Evolutionary conservation across 352 stramenopile genomes (phyloP), one percentile per base, ranked within the genome.

Genomic region (Phytophthora crassamura): DNA sequence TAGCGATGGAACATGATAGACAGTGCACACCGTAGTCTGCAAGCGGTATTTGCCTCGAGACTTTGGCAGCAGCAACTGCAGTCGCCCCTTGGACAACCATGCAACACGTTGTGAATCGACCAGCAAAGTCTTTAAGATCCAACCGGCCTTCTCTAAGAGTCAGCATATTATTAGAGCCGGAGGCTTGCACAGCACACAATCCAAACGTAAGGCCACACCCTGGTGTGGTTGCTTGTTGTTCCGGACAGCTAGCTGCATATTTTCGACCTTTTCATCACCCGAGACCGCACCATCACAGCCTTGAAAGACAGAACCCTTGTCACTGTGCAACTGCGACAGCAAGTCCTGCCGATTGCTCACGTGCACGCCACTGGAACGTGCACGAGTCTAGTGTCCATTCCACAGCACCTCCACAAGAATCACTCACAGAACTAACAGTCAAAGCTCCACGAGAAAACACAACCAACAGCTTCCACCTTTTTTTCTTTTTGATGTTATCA

Each of bases 171-270:
- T 65, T 39, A 6, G 62, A 46, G 3, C 54, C 2, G 25, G 38
- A 42, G 47, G 22, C 15, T 40, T 50, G 9, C 12, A 47, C 32
- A 70, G 7, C 0, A 70, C 47, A 22, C 5, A 45, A 5, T 39
- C 40, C 1, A 64, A 56, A 6, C 16, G 22, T 12, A 64, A 46
- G 4, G 18, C 15, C 10, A 62, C 12, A 22, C 52, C 36, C 39
- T 52, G n/a, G n/a, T 62, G 43, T 11, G 59, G 43, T 22, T 40
- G n/a, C 11, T 59, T 58, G 32, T 68, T 52, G 11, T 58, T 68
- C 3, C 8, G 8, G 2, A 65, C 38, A n/a, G 12, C 18, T 6
- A 65, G 34, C 2, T 39, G 45, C 3, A 65, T 38, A 7, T 46
- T 39, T 6, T 46, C 57, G 15, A 58, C 39, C 4, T 15, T 9